Conservation (phyloP, 2,329 filamentous ascomycete genomes). For the Diaporthe sp. region DNA sequence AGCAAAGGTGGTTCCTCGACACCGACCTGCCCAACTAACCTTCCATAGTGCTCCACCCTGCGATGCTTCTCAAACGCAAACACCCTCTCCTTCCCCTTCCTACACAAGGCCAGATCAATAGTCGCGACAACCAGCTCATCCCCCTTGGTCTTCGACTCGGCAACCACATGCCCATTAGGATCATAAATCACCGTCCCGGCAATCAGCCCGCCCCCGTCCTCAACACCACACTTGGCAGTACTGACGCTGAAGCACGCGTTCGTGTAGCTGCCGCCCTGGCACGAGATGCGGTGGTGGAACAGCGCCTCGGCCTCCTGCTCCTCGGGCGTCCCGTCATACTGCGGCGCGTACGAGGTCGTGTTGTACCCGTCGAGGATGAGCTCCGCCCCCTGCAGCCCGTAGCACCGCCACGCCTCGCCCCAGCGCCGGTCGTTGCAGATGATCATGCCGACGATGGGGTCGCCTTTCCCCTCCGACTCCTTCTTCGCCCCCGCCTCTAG, state of each 20-base stretch:
- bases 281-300: slow-evolving; percentile 62
- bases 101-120: slow-evolving; percentile 58
- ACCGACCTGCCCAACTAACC: slow-evolving; percentile 53
- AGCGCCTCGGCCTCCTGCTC: slow-evolving; percentile 58
- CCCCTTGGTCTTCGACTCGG: slow-evolving; percentile 56
- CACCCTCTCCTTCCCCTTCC: slow-evolving; percentile 57
- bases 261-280: slow-evolving; percentile 63
- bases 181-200: slow-evolving; percentile 33
- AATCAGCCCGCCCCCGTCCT: slow-evolving; percentile 48
- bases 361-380: slow-evolving; percentile 56
- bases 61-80: slow-evolving; percentile 58
- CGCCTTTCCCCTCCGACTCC: slow-evolving; percentile 51
- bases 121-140: slow-evolving; percentile 64
- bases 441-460: slow-evolving; percentile 64
- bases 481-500: neutral
- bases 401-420: slow-evolving; percentile 63
- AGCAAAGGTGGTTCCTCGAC: slow-evolving; percentile 42
- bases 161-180: slow-evolving; percentile 58
- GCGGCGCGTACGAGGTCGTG: slow-evolving; percentile 58
- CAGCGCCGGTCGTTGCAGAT: slow-evolving; percentile 67
- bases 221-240: slow-evolving; percentile 59
- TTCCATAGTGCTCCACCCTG: slow-evolving; percentile 53
- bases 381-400: slow-evolving; percentile 55
- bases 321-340: slow-evolving; percentile 49
- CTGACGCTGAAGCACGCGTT: slow-evolving; percentile 62